Evolutionary conservation across 805 yeast species (phyloP).

Genomic region (Saturnispora bothae): DNA sequence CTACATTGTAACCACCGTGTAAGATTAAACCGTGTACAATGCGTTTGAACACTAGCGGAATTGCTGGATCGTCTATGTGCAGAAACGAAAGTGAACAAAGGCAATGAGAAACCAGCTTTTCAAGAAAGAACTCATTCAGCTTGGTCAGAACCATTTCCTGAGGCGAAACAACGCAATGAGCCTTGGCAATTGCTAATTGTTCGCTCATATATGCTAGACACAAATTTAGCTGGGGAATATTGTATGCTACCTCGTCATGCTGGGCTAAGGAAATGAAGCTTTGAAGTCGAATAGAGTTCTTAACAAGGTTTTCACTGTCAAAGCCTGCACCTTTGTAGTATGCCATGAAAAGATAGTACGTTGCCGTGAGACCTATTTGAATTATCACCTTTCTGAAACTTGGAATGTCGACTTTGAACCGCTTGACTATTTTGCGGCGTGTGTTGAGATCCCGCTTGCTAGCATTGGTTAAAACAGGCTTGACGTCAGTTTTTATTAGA

Average conservation of each 20-base stretch:
- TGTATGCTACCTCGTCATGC: slow-evolving; percentile 1
- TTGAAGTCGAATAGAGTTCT: neutral
- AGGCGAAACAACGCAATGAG: neutral
- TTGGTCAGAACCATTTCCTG: neutral
- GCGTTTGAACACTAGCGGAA: slow-evolving; percentile 7
- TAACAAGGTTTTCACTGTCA: neutral
- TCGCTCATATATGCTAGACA: slow-evolving; percentile 3
- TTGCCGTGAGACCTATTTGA: neutral
- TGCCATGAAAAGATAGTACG: slow-evolving; percentile 2
- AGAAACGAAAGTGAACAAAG: slow-evolving; percentile 5
- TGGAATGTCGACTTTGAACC: neutral
- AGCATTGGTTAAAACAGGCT: neutral
- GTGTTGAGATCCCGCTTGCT: neutral
- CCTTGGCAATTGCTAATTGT: slow-evolving; percentile 1
- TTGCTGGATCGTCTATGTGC: slow-evolving; percentile 11
- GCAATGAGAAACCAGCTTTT: slow-evolving; percentile 7
- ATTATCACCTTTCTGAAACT: slow-evolving; percentile 1
- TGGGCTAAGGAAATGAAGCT: slow-evolving; percentile 3
- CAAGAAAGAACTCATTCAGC: slow-evolving; percentile 3
- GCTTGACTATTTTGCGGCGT: slow-evolving; percentile 1
- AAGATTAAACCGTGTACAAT: slow-evolving; percentile 11
- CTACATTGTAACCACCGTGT: slow-evolving; percentile 13
- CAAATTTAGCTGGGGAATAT: neutral
- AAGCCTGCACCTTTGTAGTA: neutral
- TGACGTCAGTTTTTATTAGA: neutral